Conservation (phyloP, 2,329 filamentous ascomycete genomes). For the Phaeosphaeria sp. region DNA sequence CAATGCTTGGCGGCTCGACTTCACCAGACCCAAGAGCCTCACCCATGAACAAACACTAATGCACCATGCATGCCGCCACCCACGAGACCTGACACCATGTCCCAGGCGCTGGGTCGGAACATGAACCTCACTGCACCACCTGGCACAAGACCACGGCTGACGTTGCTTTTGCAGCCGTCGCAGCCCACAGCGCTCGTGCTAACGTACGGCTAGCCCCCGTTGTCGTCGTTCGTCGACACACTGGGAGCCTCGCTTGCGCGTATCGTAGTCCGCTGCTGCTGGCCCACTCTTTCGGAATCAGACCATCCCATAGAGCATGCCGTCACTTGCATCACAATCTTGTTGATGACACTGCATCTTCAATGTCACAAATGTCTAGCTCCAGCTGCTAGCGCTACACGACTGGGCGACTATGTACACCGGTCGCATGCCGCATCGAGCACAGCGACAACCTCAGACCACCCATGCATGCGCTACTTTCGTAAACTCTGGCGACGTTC, state of each 20-base stretch:
- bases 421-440: background rate
- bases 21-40: constrained; percentile 15
- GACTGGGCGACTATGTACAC: background rate
- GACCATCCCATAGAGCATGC: background rate
- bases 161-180: background rate
- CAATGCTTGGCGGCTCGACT: background rate
- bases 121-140: constrained; percentile 5
- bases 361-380: background rate
- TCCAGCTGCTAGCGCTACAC: background rate
- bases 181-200: constrained; percentile 3
- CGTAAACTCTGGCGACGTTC: constrained; percentile 5
- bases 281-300: constrained; percentile 3
- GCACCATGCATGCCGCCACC: constrained; percentile 17
- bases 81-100: constrained; percentile 11
- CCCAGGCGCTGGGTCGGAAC: constrained; percentile 9
- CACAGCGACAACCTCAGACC: background rate
- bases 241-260: background rate
- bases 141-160: constrained; percentile 5
- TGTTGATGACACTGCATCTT: background rate
- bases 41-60: constrained; percentile 22
- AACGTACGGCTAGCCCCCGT: constrained; percentile 18
- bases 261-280: background rate
- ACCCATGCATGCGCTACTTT: background rate
- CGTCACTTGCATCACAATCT: background rate
- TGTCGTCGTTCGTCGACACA: constrained; percentile 13